Evolutionary conservation across 106 monocot species (phyloP).

Genomic region (Iris macrosiphon): DNA sequence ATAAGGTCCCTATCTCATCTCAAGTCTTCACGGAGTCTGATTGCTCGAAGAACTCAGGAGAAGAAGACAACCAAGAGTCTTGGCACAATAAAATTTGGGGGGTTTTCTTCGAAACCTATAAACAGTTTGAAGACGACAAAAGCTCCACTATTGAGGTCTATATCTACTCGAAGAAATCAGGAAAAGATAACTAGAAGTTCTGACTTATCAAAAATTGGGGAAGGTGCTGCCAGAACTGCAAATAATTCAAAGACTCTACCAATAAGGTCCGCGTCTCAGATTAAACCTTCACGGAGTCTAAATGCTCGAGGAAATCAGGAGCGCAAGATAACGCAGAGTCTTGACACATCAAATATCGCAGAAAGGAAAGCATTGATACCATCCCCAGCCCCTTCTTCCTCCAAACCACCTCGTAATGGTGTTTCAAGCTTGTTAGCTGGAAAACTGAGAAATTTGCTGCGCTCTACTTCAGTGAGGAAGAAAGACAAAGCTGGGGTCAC

Average conservation of each 20-base stretch:
- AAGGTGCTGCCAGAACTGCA: conserved; percentile 9
- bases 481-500: not conserved
- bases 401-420: conserved; percentile 1
- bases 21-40: not conserved
- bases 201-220: too few relatives aligned
- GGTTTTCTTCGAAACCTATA: too few relatives aligned
- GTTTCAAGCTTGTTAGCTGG: not conserved
- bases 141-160: too few relatives aligned
- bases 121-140: too few relatives aligned
- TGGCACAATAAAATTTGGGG: conserved; percentile 2
- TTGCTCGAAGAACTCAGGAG: conserved; percentile 4
- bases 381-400: not conserved
- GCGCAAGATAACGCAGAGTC: not conserved
- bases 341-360: conserved; percentile 2
- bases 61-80: not conserved
- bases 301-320: conserved; percentile 3
- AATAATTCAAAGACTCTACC: not conserved
- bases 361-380: conserved; percentile 7
- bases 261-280: not conserved
- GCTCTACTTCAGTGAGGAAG: not conserved
- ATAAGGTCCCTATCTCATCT: not conserved
- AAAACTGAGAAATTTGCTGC: not conserved
- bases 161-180: not conserved
- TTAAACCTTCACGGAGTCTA: not conserved
- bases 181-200: too few relatives aligned